Evolutionary conservation across 345 rosid species (phyloP).

Genomic region (Cardamine resedifolia): DNA sequence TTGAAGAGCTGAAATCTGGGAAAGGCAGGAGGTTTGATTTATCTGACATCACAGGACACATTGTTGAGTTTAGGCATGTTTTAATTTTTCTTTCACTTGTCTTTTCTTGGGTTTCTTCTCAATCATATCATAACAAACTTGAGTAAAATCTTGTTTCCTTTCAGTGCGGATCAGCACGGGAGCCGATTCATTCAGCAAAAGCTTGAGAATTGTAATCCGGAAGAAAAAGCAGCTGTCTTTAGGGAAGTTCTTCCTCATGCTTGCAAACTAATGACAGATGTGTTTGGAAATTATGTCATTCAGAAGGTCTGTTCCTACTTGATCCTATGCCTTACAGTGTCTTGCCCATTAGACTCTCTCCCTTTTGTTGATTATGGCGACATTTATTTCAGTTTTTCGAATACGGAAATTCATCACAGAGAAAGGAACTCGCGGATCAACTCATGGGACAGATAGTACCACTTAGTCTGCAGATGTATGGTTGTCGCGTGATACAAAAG

Average conservation of each 20-base stretch:
- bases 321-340: neutral
- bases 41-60: conserved; percentile 58
- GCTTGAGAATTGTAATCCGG: conserved; percentile 57
- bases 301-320: conserved; percentile 51
- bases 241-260: conserved; percentile 68
- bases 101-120: conserved; percentile 1
- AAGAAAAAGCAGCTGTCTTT: conserved; percentile 61
- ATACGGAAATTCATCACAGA: conserved; percentile 56
- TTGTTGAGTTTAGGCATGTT: conserved; percentile 66
- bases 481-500: conserved; percentile 80
- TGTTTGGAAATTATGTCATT: conserved; percentile 76
- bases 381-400: conserved; percentile 55
- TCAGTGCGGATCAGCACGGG: conserved; percentile 76
- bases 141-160: conserved; percentile 29
- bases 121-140: conserved; percentile 11
- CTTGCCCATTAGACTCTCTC: neutral
- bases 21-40: conserved; percentile 64
- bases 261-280: conserved; percentile 68
- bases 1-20: conserved; percentile 64
- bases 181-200: conserved; percentile 81
- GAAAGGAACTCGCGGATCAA: conserved; percentile 62
- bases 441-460: conserved; percentile 62
- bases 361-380: conserved; percentile 4
- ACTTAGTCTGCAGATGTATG: conserved; percentile 73
- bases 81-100: conserved; percentile 1